A percentile compares a stretch with the other conserved stretches of the same genome.
Conservation (phyloP, 495 filamentous ascomycete species). For the Tetracladium setigerum region DNA sequence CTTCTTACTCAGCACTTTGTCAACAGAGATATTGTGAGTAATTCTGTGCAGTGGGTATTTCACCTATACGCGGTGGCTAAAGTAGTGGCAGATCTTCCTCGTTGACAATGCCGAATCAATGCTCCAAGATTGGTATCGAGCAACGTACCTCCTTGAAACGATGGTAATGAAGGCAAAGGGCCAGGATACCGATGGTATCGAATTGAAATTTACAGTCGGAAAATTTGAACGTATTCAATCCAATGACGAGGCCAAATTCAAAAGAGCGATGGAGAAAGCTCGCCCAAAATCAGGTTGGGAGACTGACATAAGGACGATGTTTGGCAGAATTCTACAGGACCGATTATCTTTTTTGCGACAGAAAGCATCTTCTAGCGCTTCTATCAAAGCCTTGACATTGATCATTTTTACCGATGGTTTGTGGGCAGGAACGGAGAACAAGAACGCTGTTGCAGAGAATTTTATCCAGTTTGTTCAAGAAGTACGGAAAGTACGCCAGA, state of each 20-base stretch:
- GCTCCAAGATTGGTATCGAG: slow-evolving; percentile 19
- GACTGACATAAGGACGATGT: too few relatives aligned
- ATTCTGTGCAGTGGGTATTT: too few relatives aligned
- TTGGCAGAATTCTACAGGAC: too few relatives aligned
- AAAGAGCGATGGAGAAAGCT: too few relatives aligned
- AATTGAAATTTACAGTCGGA: too few relatives aligned
- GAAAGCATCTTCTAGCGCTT: slow-evolving; percentile 21
- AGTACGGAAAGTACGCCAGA: slow-evolving; percentile 3
- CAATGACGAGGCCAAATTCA: too few relatives aligned
- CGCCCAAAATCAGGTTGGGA: too few relatives aligned
- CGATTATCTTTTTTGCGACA: too few relatives aligned
- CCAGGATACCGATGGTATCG: slow-evolving; percentile 25
- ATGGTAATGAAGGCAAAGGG: slow-evolving; percentile 22
- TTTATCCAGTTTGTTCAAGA: slow-evolving; percentile 6
- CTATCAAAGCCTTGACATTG: too few relatives aligned
- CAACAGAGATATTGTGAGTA: slow-evolving; percentile 19
- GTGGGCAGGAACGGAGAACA: slow-evolving; percentile 17
- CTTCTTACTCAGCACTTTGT: slow-evolving; percentile 17
- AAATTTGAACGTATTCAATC: too few relatives aligned
- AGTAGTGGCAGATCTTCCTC: too few relatives aligned
- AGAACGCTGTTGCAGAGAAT: slow-evolving; percentile 6
- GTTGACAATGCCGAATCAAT: background rate
- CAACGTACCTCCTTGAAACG: slow-evolving; percentile 16
- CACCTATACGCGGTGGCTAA: too few relatives aligned
- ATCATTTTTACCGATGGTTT: slow-evolving; percentile 27